Evolutionary conservation across 345 rosid genomes (phyloP), one percentile per base, ranked within the genome.

Genomic region (Aquilaria malaccensis): DNA sequence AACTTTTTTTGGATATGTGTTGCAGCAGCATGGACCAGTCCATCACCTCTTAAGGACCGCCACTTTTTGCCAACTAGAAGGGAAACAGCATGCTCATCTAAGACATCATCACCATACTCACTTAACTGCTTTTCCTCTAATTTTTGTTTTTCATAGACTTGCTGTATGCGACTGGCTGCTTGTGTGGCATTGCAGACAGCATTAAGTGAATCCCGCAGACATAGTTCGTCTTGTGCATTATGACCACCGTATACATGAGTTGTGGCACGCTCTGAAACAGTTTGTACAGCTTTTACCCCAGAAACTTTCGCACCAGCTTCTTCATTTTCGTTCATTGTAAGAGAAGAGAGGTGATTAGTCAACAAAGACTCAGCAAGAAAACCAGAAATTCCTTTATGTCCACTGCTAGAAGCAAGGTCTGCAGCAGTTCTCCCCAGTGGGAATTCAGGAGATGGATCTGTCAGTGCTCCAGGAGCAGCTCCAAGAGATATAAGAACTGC

Each of bases 341-440:
- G 89, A 56, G 77, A 65, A 60, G 70, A 72, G 56, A 92, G 86
- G 61, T 79, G 75, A 71, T 86, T 77, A 50, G 95, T 89, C 70
- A 92, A 77, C 50, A 85, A 79, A 52, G 91, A 85, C 82, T 92
- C 98, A 9, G 95, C 98, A 55, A 92, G 95, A 61, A 81, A 92
- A 46, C 96, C 96, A 13, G 97, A 89, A 15, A 89, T 92, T 56
- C 98, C 98, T 75, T 91, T 89, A 67, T 92, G 88, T 61, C 95
- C 95, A 57, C 87, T 81, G 70, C 53, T 75, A 48, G 96, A 92
- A 70, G 97, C 98, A 79, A 92, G 79, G 71, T 92, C 98, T 5
- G 96, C 95, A 60, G 98, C 85, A 30, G 91, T 77, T 82, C 85
- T 85, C 52, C 91, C 85, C 68, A 75, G 61, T 43, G 93, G 97